Evolutionary conservation across 495 filamentous ascomycete genomes (phyloP).

Genomic region (Podospora pseudocomata): DNA sequence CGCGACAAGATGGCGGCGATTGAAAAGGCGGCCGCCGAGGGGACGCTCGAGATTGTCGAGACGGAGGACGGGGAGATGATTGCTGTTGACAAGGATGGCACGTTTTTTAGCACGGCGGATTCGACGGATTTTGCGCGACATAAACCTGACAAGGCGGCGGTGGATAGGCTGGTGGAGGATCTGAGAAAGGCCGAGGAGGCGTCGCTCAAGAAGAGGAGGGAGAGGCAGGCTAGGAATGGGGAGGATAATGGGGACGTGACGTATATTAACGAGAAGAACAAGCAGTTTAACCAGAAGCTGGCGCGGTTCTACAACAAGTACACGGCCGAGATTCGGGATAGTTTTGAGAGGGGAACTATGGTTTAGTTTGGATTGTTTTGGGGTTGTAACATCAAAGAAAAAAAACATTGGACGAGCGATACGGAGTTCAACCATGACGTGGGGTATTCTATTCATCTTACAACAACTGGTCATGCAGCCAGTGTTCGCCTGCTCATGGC

Average conservation of each 20-base stretch:
- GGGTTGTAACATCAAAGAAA: background rate
- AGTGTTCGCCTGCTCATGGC: background rate
- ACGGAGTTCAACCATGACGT: conserved; percentile 12
- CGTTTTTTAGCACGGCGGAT: conserved; percentile 84
- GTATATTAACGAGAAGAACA: conserved; percentile 99
- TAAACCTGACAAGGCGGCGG: conserved; percentile 82
- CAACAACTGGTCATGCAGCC: background rate
- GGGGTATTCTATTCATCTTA: conserved; percentile 16
- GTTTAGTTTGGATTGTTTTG: conserved; percentile 44
- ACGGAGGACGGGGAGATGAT: conserved; percentile 91
- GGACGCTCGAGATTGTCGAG: conserved; percentile 87
- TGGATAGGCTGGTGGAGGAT: conserved; percentile 84
- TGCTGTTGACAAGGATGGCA: conserved; percentile 84
- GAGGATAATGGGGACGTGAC: conserved; percentile 84
- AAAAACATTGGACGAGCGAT: conserved; percentile 6
- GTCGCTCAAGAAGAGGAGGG: conserved; percentile 76
- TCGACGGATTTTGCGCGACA: conserved; percentile 76
- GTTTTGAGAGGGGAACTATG: conserved; percentile 94
- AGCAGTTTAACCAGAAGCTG: conserved; percentile 98
- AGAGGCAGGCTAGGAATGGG: conserved; percentile 67
- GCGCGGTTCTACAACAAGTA: conserved; percentile 97
- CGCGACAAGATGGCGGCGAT: conserved; percentile 79
- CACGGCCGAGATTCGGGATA: conserved; percentile 93
- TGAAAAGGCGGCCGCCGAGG: conserved; percentile 72
- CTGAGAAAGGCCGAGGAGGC: conserved; percentile 84